Conservation (phyloP, 768 basidiomycete species). For the Cyathus striatus region DNA sequence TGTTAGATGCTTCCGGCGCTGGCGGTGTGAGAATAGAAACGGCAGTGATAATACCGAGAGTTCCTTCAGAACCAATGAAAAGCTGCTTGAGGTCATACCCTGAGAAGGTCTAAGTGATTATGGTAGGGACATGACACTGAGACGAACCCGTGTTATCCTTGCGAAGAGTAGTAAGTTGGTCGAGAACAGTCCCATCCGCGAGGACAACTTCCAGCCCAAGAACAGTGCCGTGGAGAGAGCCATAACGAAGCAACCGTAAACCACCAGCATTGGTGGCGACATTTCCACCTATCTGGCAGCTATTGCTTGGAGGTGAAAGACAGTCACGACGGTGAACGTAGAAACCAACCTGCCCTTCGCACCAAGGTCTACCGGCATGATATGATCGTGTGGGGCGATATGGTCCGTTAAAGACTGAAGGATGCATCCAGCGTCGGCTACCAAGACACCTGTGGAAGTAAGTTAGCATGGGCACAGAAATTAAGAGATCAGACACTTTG, state of each 20-base stretch:
- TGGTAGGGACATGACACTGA: not conserved
- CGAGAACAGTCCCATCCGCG: constrained; percentile 88
- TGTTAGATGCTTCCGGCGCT: constrained; percentile 78
- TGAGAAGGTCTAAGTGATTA: constrained; percentile 19
- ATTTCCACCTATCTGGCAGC: constrained; percentile 98
- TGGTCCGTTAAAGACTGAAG: constrained; percentile 85
- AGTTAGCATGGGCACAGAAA: no score
- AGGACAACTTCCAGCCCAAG: constrained; percentile 94
- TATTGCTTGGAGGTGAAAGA: constrained; percentile 18
- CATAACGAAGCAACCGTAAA: constrained; percentile 89
- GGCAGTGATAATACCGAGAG: constrained; percentile 90
- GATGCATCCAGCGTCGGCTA: constrained; percentile 93
- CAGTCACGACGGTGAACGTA: not conserved
- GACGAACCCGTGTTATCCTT: constrained; percentile 93
- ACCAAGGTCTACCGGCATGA: constrained; percentile 94
- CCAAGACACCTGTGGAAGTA: constrained; percentile 79
- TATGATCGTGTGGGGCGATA: constrained; percentile 82
- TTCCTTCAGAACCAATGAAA: constrained; percentile 97
- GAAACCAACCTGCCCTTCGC: constrained; percentile 86
- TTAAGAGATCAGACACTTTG: no score
- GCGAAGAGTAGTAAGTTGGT: constrained; percentile 82
- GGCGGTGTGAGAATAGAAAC: constrained; percentile 92
- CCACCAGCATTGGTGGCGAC: constrained; percentile 97
- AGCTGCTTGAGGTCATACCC: constrained; percentile 98
- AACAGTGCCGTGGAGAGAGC: constrained; percentile 91